Conservation (phyloP, 805 yeast genomes). For the Metschnikowia aberdeeniae region DNA sequence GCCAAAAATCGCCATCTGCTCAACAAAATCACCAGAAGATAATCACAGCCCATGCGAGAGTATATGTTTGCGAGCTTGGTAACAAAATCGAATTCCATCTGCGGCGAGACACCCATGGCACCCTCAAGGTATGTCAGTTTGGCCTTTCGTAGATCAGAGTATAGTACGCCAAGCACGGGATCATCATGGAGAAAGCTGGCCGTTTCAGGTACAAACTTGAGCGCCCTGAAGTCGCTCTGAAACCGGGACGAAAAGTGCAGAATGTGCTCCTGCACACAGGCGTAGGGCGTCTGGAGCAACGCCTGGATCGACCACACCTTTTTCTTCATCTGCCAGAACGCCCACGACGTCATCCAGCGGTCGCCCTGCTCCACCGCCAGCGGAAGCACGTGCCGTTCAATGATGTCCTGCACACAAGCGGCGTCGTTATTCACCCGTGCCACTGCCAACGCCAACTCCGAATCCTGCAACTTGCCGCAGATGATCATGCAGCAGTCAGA, state of each 20-base stretch:
- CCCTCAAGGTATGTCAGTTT: constrained; percentile 49
- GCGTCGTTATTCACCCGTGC: constrained; percentile 60
- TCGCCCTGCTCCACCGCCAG: constrained; percentile 59
- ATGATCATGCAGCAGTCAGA: constrained; percentile 76
- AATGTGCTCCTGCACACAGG: constrained; percentile 21
- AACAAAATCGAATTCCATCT: constrained; percentile 58
- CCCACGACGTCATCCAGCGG: constrained; percentile 80
- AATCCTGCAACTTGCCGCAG: constrained; percentile 60
- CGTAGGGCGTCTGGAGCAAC: constrained; percentile 52
- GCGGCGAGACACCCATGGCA: constrained; percentile 39
- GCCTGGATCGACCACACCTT: constrained; percentile 54
- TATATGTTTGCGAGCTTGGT: constrained; percentile 63
- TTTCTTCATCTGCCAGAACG: constrained; percentile 57
- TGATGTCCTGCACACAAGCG: constrained; percentile 34
- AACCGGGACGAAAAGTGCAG: constrained; percentile 22
- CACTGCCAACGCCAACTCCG: constrained; percentile 73
- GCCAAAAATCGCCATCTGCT: constrained; percentile 61
- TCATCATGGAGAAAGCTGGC: constrained; percentile 62
- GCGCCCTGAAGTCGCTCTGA: constrained; percentile 10
- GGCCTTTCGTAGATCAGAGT: constrained; percentile 54
- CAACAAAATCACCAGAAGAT: constrained; percentile 58
- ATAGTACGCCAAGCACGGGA: constrained; percentile 72
- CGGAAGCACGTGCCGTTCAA: constrained; percentile 52
- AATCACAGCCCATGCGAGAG: constrained; percentile 88
- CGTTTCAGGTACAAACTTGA: constrained; percentile 17